phyloP scores from a whole-genome alignment of 345 rosid species.

The Syzygium aqueum region DNA sequence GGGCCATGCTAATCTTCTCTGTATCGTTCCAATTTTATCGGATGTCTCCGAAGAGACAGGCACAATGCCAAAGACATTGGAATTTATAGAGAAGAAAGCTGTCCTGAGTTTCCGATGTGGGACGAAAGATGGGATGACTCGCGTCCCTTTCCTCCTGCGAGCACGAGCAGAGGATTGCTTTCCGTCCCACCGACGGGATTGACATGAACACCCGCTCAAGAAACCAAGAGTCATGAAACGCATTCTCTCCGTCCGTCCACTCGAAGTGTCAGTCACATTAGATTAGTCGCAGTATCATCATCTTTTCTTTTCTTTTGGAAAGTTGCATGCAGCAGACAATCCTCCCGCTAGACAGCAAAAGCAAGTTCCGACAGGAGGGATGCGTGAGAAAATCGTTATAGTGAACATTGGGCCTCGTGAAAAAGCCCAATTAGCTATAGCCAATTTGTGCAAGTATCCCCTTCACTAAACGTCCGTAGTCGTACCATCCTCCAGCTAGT shows the following conservation, averaged over 20 bases:
- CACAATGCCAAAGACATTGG: accelerated
- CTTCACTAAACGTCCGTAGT: too few relatives aligned
- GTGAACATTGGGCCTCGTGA: too few relatives aligned
- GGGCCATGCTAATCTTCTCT: not conserved
- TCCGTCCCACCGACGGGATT: not conserved
- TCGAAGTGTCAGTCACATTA: not conserved
- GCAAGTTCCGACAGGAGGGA: too few relatives aligned
- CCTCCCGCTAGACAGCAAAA: too few relatives aligned
- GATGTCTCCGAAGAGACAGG: accelerated
- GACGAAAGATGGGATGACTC: not conserved
- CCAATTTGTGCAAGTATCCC: too few relatives aligned
- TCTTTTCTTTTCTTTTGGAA: too few relatives aligned
- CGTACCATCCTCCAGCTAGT: too few relatives aligned
- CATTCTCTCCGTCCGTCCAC: not conserved
- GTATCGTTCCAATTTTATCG: not conserved
- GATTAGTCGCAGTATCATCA: not conserved
- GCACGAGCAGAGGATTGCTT: too few relatives aligned
- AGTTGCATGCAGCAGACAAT: not conserved
- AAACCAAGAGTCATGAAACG: not conserved
- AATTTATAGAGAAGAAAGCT: not conserved
- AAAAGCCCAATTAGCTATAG: too few relatives aligned
- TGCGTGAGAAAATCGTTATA: too few relatives aligned
- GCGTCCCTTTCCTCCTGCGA: not conserved
- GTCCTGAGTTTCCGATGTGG: not conserved
- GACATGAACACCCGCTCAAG: not conserved